phyloP scores from a whole-genome alignment of 306 rosid species.

The Ziziphus jujuba region DNA sequence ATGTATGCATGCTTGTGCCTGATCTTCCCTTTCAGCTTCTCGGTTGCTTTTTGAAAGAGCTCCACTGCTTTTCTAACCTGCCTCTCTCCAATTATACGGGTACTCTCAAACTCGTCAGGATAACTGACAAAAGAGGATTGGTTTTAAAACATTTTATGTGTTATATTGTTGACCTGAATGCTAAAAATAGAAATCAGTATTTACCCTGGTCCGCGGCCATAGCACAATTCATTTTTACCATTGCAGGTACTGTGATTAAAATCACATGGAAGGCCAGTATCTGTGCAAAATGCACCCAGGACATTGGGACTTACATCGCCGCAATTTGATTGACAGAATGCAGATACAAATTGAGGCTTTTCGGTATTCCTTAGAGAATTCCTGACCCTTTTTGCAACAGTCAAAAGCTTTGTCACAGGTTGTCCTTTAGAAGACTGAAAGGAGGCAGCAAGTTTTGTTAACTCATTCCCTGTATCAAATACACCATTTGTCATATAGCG shows the following conservation, averaged over 20 bases:
- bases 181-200: neutral
- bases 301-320: slow-evolving; percentile 32
- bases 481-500: neutral
- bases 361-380: neutral
- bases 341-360: slow-evolving; percentile 25
- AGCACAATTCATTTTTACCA: slow-evolving; percentile 27
- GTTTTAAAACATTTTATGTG: neutral
- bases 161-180: neutral
- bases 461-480: slow-evolving; percentile 12
- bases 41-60: slow-evolving; percentile 24
- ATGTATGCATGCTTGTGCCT: slow-evolving; percentile 13
- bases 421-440: slow-evolving; percentile 23
- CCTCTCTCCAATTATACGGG: slow-evolving; percentile 27
- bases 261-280: slow-evolving; percentile 29
- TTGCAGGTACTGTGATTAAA: slow-evolving; percentile 29
- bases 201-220: slow-evolving; percentile 32
- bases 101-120: slow-evolving; percentile 31
- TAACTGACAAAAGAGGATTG: slow-evolving; percentile 16
- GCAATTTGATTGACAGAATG: slow-evolving; percentile 31
- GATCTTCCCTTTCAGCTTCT: slow-evolving; percentile 20
- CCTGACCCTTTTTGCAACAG: slow-evolving; percentile 14
- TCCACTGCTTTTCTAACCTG: slow-evolving; percentile 23
- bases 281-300: slow-evolving; percentile 28
- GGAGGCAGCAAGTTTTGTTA: slow-evolving; percentile 21
- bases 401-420: slow-evolving; percentile 13